A percentile compares a stretch with the other conserved stretches of the same genome.
Conservation (phyloP, 2,329 filamentous ascomycete species). For the Grosmannia huntii region DNA sequence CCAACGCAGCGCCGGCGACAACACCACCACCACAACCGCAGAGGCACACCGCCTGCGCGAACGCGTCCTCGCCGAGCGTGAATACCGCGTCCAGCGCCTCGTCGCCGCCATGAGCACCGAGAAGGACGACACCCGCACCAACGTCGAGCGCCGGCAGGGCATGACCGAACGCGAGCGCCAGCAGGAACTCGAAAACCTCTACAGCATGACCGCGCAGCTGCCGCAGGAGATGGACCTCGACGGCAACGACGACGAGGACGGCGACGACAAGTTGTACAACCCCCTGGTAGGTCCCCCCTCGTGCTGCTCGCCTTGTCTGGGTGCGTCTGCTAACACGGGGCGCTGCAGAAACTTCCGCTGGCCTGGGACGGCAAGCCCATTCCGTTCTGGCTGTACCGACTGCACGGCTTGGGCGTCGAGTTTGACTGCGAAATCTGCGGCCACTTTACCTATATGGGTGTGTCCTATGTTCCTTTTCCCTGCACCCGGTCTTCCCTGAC, state of each 20-base stretch:
- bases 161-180: slow-evolving; percentile 96
- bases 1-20: no score
- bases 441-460: slow-evolving; percentile 12
- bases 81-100: slow-evolving; percentile 70
- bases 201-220: slow-evolving; percentile 41
- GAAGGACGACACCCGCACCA: slow-evolving; percentile 78
- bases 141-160: slow-evolving; percentile 90
- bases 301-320: no score
- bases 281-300: slow-evolving; percentile 38
- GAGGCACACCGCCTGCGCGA: slow-evolving; percentile 58
- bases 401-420: slow-evolving; percentile 89
- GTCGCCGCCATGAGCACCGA: slow-evolving; percentile 75
- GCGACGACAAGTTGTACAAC: slow-evolving; percentile 88
- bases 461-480: neutral
- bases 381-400: slow-evolving; percentile 95
- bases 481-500: neutral
- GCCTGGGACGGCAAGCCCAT: slow-evolving; percentile 99
- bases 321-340: neutral
- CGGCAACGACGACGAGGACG: slow-evolving; percentile 54
- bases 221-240: slow-evolving; percentile 24
- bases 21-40: no score
- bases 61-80: slow-evolving; percentile 77
- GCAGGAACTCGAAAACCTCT: slow-evolving; percentile 82
- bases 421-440: slow-evolving; percentile 95
- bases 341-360: slow-evolving; percentile 66